Evolutionary conservation across 2,329 filamentous ascomycete genomes (phyloP), one percentile per base, ranked within the genome.

Genomic region (Myriosclerotinia curreyana): DNA sequence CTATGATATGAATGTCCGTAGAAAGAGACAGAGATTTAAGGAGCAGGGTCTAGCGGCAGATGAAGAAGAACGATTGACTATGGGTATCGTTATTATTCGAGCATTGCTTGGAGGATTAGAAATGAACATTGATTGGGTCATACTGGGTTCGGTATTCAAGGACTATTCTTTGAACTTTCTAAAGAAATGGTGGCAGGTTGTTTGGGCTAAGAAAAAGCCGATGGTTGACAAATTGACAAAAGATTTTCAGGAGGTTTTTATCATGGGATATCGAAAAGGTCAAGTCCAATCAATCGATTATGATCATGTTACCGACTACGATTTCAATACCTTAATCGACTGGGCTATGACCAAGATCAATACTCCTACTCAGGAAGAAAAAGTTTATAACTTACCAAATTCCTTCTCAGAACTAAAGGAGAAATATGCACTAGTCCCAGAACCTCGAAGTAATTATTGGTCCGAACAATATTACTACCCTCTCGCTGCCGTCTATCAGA

Each of bases 271-370:
- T 68, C 83, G 86, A 68, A 79, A 79, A 1, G 82, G 82, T 11
- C 81, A 87, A 66, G 69, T 93, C 1, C 81, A 85, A 1, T 74
- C 79, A 2, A 79, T 93, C 25, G 79, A 91, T 72, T 90, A 84
- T 68, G 80, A 89, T 59, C 77, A 88, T 53, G 79, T 86, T 0
- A 74, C 82, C 48, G 80, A 81, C 1, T 91, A 91, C 65, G 87
- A 93, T 71, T 92, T 90, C 89, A 76, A 79, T 12, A 75, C 74
- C 5, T 75, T 93, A 7, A 82, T 92, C 54, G 79, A 82, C 44
- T 94, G 90, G 90, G 82, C 86, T 1, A 77, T 85, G 67, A 20
- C 51, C n/a, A 51, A 59, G 25, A 64, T 64, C 15, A 78, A 80
- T 28, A 82, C 68, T 40, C 62, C 62, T 1, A 61, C 62, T 4